These are phyloP conservation scores for Auricularia heimuer DNA, from an alignment of 768 basidiomycete genomes.

Conservation along the genomic window DNA sequence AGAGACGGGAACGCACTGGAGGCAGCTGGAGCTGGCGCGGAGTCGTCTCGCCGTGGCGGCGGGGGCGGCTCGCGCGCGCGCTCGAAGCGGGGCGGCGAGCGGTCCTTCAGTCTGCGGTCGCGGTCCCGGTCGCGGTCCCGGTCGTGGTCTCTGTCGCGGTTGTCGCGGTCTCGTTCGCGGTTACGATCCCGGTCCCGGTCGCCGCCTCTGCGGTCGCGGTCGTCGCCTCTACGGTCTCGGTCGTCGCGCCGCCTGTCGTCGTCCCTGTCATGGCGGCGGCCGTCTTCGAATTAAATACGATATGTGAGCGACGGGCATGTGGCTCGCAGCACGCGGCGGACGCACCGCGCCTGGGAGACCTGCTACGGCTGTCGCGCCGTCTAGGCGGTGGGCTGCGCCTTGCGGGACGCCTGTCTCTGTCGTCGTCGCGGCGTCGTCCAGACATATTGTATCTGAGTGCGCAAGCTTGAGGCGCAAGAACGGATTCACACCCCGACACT, in stretches of 20 bases:
- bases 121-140: constrained; percentile 5
- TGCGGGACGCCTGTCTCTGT: constrained; percentile 3
- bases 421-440: constrained; percentile 2
- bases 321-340: neutral
- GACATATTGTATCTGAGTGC: neutral
- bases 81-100: constrained; percentile 2
- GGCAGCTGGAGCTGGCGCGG: neutral
- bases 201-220: constrained; percentile 22
- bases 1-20: neutral
- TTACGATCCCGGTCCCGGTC: constrained; percentile 29
- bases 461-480: neutral
- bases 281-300: constrained; percentile 3
- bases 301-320: constrained; percentile 6
- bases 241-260: constrained; percentile 10
- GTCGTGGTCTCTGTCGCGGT: constrained; percentile 12
- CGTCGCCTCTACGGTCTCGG: neutral
- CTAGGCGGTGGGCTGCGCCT: neutral
- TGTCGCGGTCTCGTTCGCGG: constrained; percentile 13
- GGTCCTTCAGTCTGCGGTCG: constrained; percentile 1
- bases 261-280: constrained; percentile 4
- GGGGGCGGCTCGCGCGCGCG: neutral
- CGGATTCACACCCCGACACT: neutral
- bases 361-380: constrained; percentile 17
- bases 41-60: neutral
- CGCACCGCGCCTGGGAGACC: constrained; percentile 13